Evolutionary conservation across 2,329 filamentous ascomycete species (phyloP).

Genomic region (Cyanodermella asteris): DNA sequence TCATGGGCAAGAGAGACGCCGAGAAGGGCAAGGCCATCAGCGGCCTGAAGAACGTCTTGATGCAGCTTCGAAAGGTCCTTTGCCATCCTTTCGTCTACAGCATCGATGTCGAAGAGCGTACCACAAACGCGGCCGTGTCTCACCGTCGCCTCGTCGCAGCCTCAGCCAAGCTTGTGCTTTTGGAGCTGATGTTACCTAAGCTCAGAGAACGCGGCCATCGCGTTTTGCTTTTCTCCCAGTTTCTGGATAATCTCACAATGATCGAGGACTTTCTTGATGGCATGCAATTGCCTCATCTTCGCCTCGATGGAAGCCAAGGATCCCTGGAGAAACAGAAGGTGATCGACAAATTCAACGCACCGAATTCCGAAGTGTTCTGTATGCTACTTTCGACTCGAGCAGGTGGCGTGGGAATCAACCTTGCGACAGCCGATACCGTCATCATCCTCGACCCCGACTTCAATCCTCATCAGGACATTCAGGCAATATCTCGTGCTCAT

Average conservation of each 20-base stretch:
- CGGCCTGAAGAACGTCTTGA: conserved; percentile 78
- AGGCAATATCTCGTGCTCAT: conserved; percentile 82
- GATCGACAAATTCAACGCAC: conserved; percentile 83
- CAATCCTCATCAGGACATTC: conserved; percentile 94
- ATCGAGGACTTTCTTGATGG: conserved; percentile 77
- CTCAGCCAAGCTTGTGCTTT: conserved; percentile 65
- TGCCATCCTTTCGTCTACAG: conserved; percentile 96
- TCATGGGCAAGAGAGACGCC: conserved; percentile 45
- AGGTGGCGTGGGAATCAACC: conserved; percentile 90
- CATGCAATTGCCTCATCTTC: conserved; percentile 48
- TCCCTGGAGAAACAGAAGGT: conserved; percentile 79
- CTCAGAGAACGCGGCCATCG: conserved; percentile 68
- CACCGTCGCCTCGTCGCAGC: conserved; percentile 77
- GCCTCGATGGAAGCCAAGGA: conserved; percentile 66
- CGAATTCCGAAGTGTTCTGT: conserved; percentile 61
- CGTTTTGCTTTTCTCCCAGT: conserved; percentile 90
- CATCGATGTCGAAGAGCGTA: conserved; percentile 66
- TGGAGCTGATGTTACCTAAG: conserved; percentile 73
- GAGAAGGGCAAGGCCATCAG: conserved; percentile 50
- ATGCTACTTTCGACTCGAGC: conserved; percentile 87
- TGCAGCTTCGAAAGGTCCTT: conserved; percentile 83
- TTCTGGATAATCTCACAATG: conserved; percentile 66
- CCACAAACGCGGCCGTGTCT: conserved; percentile 35
- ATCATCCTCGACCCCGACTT: conserved; percentile 95
- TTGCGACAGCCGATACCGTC: conserved; percentile 90